Evolutionary conservation across 148 eudicot genomes (phyloP).

Genomic region (Rhododendron mucronatum): DNA sequence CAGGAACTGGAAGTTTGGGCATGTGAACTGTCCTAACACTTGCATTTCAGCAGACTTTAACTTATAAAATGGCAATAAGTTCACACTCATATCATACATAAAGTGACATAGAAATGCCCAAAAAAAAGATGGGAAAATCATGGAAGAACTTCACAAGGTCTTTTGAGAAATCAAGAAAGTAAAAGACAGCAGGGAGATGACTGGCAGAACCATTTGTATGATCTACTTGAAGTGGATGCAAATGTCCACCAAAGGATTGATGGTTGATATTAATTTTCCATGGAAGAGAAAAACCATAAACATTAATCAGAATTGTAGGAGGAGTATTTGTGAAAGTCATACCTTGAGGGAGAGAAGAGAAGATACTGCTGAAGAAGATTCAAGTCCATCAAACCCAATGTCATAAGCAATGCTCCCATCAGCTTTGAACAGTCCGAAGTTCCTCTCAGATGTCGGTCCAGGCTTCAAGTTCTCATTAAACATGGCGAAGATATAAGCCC

Average conservation of each 20-base stretch:
- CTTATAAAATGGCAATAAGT: not conserved
- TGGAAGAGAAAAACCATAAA: not conserved
- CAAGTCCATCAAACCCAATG: slow-evolving; percentile 78
- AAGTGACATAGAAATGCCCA: not conserved
- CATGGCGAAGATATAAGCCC: slow-evolving; percentile 74
- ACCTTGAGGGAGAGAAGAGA: slow-evolving; percentile 37
- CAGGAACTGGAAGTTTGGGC: not conserved
- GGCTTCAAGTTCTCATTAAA: slow-evolving; percentile 83
- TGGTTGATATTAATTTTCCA: not conserved
- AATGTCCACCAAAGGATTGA: not conserved
- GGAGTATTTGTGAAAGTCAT: not conserved
- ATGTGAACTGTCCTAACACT: not conserved
- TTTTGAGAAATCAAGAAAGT: not conserved
- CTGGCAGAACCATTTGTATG: not conserved
- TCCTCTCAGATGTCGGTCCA: slow-evolving; percentile 85
- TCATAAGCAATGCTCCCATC: slow-evolving; percentile 76
- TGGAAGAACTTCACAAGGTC: not conserved
- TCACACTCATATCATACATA: too few species aligned
- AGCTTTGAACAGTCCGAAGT: slow-evolving; percentile 76
- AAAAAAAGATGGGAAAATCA: not conserved
- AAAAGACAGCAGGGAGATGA: not conserved
- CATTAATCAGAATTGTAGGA: not conserved
- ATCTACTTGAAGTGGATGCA: not conserved
- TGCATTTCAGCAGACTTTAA: not conserved
- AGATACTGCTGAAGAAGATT: slow-evolving; percentile 42